Evolutionary conservation across 345 rosid species (phyloP).

Genomic region (Mercurialis annua): DNA sequence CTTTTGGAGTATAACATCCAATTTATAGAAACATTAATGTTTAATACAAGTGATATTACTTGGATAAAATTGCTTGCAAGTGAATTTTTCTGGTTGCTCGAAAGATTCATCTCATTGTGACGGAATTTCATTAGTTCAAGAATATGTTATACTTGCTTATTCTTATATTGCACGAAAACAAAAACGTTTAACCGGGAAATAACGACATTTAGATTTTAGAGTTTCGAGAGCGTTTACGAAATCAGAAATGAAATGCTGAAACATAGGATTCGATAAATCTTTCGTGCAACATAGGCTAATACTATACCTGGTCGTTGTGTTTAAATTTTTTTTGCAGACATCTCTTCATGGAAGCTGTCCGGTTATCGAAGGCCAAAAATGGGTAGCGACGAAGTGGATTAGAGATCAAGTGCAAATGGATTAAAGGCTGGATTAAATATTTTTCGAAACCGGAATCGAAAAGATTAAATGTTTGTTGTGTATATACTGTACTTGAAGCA

Average conservation of each 20-base stretch:
- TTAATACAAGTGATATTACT: too few relatives aligned
- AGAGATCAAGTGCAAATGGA: slow-evolving; percentile 22
- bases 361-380: slow-evolving; percentile 28
- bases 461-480: neutral
- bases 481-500: neutral
- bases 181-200: too few relatives aligned
- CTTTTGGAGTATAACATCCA: neutral
- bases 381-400: slow-evolving; percentile 39
- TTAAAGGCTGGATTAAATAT: neutral
- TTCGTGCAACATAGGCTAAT: too few relatives aligned
- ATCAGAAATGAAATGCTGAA: too few relatives aligned
- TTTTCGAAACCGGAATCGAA: neutral
- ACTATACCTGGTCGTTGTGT: too few relatives aligned
- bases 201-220: too few relatives aligned
- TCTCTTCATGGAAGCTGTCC: slow-evolving; percentile 40
- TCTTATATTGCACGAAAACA: too few relatives aligned
- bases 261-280: too few relatives aligned
- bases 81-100: neutral
- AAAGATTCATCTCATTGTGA: too few relatives aligned
- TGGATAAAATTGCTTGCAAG: neutral
- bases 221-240: too few relatives aligned
- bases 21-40: neutral
- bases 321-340: slow-evolving; percentile 11
- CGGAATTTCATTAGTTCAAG: too few relatives aligned
- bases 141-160: too few relatives aligned